Conservation (phyloP, 352 stramenopile species). For the Phytophthora foliorum region DNA sequence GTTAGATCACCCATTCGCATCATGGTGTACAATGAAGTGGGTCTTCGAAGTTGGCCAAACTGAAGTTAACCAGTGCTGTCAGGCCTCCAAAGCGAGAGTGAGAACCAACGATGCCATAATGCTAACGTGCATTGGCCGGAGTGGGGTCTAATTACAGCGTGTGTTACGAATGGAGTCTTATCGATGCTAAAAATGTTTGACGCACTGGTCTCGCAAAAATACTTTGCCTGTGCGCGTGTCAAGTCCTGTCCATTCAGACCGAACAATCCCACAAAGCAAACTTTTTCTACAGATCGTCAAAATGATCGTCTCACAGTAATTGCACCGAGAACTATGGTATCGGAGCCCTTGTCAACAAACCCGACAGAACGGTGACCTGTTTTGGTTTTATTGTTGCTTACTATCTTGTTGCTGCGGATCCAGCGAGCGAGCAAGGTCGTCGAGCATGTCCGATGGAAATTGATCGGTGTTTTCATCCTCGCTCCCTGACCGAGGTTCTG, state of each 20-base stretch:
- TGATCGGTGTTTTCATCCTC: slow-evolving; percentile 36
- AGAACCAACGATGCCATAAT: not conserved
- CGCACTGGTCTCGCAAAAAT: slow-evolving; percentile 20
- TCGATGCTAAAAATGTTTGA: slow-evolving; percentile 31
- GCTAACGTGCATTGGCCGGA: slow-evolving; percentile 6
- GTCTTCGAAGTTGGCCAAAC: not conserved
- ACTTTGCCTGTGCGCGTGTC: slow-evolving; percentile 4
- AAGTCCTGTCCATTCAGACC: slow-evolving; percentile 1
- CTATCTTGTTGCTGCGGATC: slow-evolving; percentile 24
- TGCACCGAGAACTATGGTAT: not conserved
- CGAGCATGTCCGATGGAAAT: slow-evolving; percentile 33
- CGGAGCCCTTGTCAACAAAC: too few species aligned
- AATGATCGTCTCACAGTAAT: not conserved
- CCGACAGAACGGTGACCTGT: not conserved
- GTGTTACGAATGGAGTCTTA: slow-evolving; percentile 29
- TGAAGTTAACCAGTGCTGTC: not conserved
- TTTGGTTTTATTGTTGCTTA: slow-evolving; percentile 13
- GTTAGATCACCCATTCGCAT: slow-evolving; percentile 32
- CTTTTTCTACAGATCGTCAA: too few species aligned
- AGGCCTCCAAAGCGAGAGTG: slow-evolving; percentile 33
- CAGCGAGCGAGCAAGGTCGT: slow-evolving; percentile 31
- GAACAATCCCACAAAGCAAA: not conserved
- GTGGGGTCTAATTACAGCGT: slow-evolving; percentile 25
- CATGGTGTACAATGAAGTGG: slow-evolving; percentile 4
- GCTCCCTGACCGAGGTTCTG: slow-evolving; percentile 8